Evolutionary conservation across 352 stramenopile genomes (phyloP).

Genomic region (Phytophthora sojae): DNA sequence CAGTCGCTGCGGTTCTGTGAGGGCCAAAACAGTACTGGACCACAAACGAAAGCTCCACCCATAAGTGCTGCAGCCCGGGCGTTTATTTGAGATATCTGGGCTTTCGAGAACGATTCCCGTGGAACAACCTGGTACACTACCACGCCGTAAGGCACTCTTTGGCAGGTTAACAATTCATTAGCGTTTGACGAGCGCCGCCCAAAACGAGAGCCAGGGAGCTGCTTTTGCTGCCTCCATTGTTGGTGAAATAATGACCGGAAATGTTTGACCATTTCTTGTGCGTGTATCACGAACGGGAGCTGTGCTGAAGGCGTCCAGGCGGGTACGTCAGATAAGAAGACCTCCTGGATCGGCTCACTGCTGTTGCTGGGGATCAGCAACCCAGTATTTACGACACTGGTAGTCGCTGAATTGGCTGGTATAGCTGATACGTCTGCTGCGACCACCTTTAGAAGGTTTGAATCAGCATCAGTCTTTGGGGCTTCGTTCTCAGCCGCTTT

Average conservation of each 20-base stretch:
- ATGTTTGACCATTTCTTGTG: conserved; percentile 19
- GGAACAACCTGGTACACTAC: conserved; percentile 23
- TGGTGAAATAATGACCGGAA: conserved; percentile 31
- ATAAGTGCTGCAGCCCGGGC: conserved; percentile 22
- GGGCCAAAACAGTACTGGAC: conserved; percentile 34
- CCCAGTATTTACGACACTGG: conserved; percentile 21
- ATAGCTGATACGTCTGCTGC: not conserved
- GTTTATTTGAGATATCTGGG: conserved; percentile 24
- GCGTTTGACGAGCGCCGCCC: not conserved
- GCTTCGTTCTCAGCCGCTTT: not conserved
- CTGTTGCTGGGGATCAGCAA: conserved; percentile 40
- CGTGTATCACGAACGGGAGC: conserved; percentile 19
- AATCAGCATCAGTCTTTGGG: not conserved
- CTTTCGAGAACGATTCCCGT: not conserved
- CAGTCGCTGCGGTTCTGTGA: conserved; percentile 23
- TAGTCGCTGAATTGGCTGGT: not conserved
- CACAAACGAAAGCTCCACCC: conserved; percentile 6
- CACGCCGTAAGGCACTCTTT: conserved; percentile 29
- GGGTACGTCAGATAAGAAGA: conserved; percentile 37
- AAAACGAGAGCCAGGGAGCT: conserved; percentile 14
- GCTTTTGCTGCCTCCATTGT: conserved; percentile 10
- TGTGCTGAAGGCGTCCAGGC: conserved; percentile 12
- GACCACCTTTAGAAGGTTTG: not conserved
- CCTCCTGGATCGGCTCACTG: conserved; percentile 39
- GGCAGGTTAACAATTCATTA: conserved; percentile 19